phyloP scores from a whole-genome alignment of 768 basidiomycete genomes.

The Myochromella boudieri region DNA sequence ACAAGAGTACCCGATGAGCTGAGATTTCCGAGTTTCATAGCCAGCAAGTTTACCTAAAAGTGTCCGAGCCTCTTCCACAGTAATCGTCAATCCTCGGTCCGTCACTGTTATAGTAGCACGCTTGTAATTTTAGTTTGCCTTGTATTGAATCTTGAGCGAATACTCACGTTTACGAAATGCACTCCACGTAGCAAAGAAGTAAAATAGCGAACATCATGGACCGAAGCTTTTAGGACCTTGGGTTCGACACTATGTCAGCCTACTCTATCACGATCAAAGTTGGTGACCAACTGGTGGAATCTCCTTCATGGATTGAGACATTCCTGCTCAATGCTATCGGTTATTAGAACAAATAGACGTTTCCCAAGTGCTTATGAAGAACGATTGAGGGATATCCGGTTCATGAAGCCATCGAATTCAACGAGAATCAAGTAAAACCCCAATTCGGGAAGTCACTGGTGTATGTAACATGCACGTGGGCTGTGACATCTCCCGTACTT shows the following conservation, averaged over 20 bases:
- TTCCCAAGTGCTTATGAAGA: too few species aligned
- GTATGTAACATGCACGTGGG: too few species aligned
- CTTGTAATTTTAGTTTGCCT: slow-evolving; percentile 32
- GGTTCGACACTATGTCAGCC: background rate
- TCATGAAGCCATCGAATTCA: too few species aligned
- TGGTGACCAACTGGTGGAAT: slow-evolving; percentile 4
- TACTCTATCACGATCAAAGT: background rate
- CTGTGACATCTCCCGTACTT: too few species aligned
- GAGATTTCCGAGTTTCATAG: background rate
- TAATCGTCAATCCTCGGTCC: slow-evolving; percentile 67
- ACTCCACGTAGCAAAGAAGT: slow-evolving; percentile 78
- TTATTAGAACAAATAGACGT: too few species aligned
- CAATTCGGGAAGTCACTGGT: too few species aligned
- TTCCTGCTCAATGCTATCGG: too few species aligned
- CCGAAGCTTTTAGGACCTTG: slow-evolving; percentile 66
- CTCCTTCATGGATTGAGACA: too few species aligned
- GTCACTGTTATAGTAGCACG: slow-evolving; percentile 76
- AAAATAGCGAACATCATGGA: slow-evolving; percentile 83
- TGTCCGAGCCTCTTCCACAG: slow-evolving; percentile 83
- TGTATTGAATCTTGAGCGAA: background rate
- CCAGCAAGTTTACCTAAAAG: slow-evolving; percentile 59
- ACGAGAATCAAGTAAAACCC: too few species aligned
- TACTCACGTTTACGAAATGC: slow-evolving; percentile 73
- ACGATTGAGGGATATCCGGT: too few species aligned
- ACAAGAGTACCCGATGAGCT: background rate